Evolutionary conservation across 768 basidiomycete genomes (phyloP).

Genomic region (Cyclocybe aegerita): DNA sequence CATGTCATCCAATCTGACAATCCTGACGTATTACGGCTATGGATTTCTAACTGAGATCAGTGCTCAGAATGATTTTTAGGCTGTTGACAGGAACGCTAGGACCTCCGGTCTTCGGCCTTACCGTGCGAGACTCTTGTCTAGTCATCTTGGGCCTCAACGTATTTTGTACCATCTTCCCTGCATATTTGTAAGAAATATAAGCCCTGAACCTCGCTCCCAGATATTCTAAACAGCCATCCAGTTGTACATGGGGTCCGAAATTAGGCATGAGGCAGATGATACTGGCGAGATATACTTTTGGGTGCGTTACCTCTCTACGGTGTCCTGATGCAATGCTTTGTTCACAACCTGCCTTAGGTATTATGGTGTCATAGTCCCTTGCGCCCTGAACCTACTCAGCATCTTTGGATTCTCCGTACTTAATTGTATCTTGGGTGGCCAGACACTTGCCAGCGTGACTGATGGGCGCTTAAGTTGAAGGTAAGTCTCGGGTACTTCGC

Average conservation of each 20-base stretch:
- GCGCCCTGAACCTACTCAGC: conserved; percentile 50
- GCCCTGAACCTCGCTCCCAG: not conserved
- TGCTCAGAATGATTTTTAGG: conserved; percentile 21
- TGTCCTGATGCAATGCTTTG: not conserved
- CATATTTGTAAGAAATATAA: conserved; percentile 47
- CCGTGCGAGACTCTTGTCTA: conserved; percentile 59
- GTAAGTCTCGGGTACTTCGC: conserved; percentile 14
- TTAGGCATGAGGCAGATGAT: conserved; percentile 86
- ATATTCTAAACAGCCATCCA: conserved; percentile 5
- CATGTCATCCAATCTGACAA: conserved; percentile 69
- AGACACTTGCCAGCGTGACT: conserved; percentile 30
- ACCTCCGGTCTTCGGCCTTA: conserved; percentile 54
- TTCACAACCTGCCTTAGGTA: conserved; percentile 3
- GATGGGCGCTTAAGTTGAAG: conserved; percentile 27
- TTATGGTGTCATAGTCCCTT: conserved; percentile 53
- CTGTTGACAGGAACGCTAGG: conserved; percentile 68
- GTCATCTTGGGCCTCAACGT: conserved; percentile 65
- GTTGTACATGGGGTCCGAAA: conserved; percentile 76
- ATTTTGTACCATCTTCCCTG: conserved; percentile 53
- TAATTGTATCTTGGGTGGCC: conserved; percentile 62
- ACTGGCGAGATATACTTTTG: conserved; percentile 46
- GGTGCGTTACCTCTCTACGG: conserved; percentile 16
- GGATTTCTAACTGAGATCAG: not conserved
- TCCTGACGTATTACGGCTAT: conserved; percentile 44
- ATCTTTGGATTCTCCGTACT: conserved; percentile 60